Evolutionary conservation across 345 rosid species (phyloP), one percentile per base, ranked within the genome.

Genomic region (Eucalyptus viminalis): DNA sequence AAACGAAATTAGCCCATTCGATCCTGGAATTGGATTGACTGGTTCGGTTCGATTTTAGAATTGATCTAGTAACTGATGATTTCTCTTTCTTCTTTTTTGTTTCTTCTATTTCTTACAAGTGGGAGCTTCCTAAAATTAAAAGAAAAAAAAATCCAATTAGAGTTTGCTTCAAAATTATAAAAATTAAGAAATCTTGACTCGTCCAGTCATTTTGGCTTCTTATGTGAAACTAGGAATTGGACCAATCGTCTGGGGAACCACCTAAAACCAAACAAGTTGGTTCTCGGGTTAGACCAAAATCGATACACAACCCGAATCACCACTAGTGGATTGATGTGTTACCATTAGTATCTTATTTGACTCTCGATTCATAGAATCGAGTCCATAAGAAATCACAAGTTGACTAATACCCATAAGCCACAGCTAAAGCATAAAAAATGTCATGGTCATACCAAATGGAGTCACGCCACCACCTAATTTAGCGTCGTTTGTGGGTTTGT

Each of bases 241-340:
- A 56, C 6, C 3, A 1, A 56, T 24, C 1, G 3, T 24, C 0
- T 3, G 0, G 0, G 12, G 13, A 56, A 56, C 5, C 62, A 9
- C 3, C 1, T 24, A 56, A 24, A 56, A 56, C 1, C 12, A 11
- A 2, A 22, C 1, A 8, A 3, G 9, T 56, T 3, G 5, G 5
- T 56, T 56, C 62, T 13, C 29, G 0, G 6, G 27, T 56, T 56
- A 5, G 29, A 24, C 5, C 3, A 3, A 24, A 24, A 56, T 56
- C 6, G 1, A 22, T 56, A 10, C 62, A 56, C 62, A 56, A 9
- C 13, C 21, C 6, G 1, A 22, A 24, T 22, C 80, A 34, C 80
- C 24, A 3, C 43, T 34, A 16, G 37, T 1, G 6, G 43, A 67
- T 67, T 16, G 22, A 19, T 31, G 40, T 8, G 22, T 67, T 31